Evolutionary conservation across 805 yeast species (phyloP), one percentile per base, ranked within the genome.

Genomic region (Suhomyces kilbournensis): DNA sequence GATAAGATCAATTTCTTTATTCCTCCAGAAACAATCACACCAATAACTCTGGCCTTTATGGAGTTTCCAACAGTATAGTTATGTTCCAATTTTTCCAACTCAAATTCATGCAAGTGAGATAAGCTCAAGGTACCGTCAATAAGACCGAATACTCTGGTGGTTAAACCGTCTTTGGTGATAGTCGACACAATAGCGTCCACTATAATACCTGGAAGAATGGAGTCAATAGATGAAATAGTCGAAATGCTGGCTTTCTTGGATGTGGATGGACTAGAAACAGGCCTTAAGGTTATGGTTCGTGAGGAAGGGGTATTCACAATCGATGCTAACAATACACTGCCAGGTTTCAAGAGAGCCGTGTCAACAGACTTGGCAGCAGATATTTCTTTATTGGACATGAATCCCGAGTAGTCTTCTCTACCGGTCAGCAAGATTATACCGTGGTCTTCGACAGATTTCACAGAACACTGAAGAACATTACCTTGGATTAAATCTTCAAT

Each of bases 391-490:
- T 81, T 84, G 1, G 96, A 79, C 46, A 92, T 74, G 68, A 93
- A 92, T 1, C 96, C 97, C 26, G 82, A 72, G 7, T 79, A 52
- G 5, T 77, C 80, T 7, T 68, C 67, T 42, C 56, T 62, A 32
- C 97, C 97, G 39, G 87, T 67, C 59, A 85, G 86, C 43, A 93
- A 70, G 52, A 89, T 81, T 22, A 84, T 80, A 70, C 99, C 99
- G 66, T 90, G 97, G 66, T 94, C 99, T 76, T 94, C 98, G 22
- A 89, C 70, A 46, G 96, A 86, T 55, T 77, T 79, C 20, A 94
- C 83, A 2, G 89, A 76, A 22, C 84, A 92, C 70, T 94, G 99
- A 2, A 94, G 64, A 3, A 86, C 64, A 53, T 81, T 76, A 44
- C 90, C 90, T 25, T 76, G 61, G 5, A 74, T 69, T 47, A 88